These are phyloP conservation scores for Tetradesmus lagerheimii DNA, from an alignment of 139 green algal genomes.

Conservation along the genomic window DNA sequence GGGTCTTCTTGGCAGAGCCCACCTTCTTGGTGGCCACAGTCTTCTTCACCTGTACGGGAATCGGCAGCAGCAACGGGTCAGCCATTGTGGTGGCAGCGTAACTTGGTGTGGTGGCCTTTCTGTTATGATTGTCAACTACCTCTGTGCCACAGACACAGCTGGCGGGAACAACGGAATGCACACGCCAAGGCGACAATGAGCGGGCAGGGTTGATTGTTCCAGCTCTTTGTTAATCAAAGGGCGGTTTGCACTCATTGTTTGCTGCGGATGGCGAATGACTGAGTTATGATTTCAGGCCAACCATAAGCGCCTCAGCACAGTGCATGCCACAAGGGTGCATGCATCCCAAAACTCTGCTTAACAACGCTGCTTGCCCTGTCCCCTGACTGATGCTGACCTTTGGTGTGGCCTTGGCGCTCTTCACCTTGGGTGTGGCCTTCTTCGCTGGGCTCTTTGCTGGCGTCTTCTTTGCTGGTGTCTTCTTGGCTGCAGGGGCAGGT, in stretches of 20 bases:
- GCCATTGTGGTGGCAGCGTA: not conserved
- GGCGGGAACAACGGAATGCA: no score
- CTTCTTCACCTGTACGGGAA: conserved; percentile 11
- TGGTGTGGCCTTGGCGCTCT: conserved; percentile 33
- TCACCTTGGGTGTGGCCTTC: conserved; percentile 37
- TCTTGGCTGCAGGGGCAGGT: conserved; percentile 6
- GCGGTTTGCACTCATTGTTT: no score
- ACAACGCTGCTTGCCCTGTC: not conserved
- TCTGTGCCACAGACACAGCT: no score
- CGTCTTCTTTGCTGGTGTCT: conserved; percentile 17
- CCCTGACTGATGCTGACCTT: not conserved
- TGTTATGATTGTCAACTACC: no score
- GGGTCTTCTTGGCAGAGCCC: not conserved
- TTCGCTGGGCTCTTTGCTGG: conserved; percentile 32
- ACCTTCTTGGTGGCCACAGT: conserved; percentile 24
- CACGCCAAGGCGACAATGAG: no score
- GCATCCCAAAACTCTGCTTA: not conserved
- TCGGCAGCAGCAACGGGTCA: not conserved
- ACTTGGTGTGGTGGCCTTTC: not conserved
- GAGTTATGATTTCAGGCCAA: no score
- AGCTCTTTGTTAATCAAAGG: no score
- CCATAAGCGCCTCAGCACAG: no score
- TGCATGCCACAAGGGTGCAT: no score
- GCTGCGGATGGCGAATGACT: no score
- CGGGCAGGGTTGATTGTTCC: no score